Evolutionary conservation across 176 grass and related monocot genomes (phyloP).

Genomic region (Dendrocalamus sinicus): DNA sequence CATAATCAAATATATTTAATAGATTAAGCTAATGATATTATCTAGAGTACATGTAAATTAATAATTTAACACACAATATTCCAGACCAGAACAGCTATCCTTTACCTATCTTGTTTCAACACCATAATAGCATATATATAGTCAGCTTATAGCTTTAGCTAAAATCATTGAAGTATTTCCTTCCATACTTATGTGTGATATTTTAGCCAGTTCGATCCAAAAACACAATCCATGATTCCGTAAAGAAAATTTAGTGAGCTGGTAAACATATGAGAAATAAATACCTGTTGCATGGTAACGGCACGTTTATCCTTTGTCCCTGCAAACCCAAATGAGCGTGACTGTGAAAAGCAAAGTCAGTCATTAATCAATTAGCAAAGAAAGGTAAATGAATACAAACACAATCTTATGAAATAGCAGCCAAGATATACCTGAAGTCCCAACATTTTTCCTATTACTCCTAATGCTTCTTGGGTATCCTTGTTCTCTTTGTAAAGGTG

Average conservation of each 20-base stretch:
- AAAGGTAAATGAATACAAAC: not conserved
- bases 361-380: conserved; percentile 43
- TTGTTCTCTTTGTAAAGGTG: conserved; percentile 96
- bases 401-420: not conserved
- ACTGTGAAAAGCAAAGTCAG: conserved; percentile 55
- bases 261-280: conserved; percentile 21
- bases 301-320: conserved; percentile 98
- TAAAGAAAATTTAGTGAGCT: not conserved
- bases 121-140: not conserved
- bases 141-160: not conserved
- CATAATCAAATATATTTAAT: conserved; percentile 21
- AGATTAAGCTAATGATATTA: not conserved
- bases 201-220: conserved; percentile 24
- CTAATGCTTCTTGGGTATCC: conserved; percentile 90
- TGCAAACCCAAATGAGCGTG: conserved; percentile 89
- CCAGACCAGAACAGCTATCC: not conserved
- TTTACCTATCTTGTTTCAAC: conserved; percentile 22
- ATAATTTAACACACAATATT: conserved; percentile 13
- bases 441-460: conserved; percentile 96
- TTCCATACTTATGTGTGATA: not conserved
- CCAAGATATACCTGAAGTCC: conserved; percentile 72
- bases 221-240: not conserved
- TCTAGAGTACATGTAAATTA: not conserved
- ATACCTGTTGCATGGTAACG: conserved; percentile 83
- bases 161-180: not conserved